Conservation (phyloP, 2,329 filamentous ascomycete species). For the Sphaerulina vaccinii region DNA sequence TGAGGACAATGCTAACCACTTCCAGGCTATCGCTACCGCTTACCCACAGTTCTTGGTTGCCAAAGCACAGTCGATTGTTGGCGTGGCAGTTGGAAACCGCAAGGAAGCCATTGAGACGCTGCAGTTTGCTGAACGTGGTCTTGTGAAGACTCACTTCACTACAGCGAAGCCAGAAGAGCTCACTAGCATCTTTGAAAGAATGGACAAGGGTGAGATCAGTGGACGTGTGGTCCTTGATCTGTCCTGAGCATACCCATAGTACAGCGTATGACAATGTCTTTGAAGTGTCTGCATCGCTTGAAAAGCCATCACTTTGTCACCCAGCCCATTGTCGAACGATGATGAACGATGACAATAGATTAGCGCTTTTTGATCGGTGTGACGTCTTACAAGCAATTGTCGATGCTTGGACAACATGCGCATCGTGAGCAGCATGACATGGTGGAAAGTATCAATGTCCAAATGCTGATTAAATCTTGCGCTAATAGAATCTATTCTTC, state of each 20-base stretch:
- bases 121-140: constrained; percentile 45
- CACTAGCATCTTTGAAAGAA: constrained; percentile 48
- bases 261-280: background rate
- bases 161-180: constrained; percentile 50
- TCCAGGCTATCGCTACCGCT: constrained; percentile 42
- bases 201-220: constrained; percentile 46
- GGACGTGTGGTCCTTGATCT: constrained; percentile 52
- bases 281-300: background rate
- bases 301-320: background rate
- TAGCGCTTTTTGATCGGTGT: too few relatives aligned
- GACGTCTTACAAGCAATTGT: too few relatives aligned
- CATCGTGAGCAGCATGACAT: too few relatives aligned
- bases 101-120: constrained; percentile 52
- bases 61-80: constrained; percentile 46
- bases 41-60: constrained; percentile 43
- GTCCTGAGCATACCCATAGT: constrained; percentile 1
- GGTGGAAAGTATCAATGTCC: too few relatives aligned
- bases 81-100: constrained; percentile 47
- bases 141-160: constrained; percentile 51
- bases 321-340: background rate
- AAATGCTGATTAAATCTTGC: too few relatives aligned
- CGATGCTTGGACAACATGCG: too few relatives aligned
- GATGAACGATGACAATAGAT: too few relatives aligned
- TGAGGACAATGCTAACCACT: background rate
- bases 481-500: too few relatives aligned